Conservation (phyloP, 306 rosid genomes). For the Aeschynomene evenia region DNA sequence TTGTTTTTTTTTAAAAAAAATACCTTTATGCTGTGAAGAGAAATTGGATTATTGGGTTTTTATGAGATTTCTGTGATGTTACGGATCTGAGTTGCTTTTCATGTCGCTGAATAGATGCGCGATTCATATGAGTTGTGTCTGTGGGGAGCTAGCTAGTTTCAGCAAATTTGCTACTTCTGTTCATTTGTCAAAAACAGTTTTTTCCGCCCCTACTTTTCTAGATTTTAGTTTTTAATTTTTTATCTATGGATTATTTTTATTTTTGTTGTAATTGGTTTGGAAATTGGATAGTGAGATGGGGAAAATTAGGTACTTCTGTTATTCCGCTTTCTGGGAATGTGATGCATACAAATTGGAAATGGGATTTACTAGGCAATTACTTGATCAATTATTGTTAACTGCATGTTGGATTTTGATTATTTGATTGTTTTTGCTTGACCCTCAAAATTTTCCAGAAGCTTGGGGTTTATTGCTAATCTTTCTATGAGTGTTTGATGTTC, state of each 20-base stretch:
- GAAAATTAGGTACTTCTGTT: not conserved
- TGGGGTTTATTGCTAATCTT: not conserved
- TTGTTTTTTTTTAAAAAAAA: not conserved
- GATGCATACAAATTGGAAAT: slow-evolving; percentile 5
- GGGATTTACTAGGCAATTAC: not conserved
- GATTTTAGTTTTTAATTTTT: too few relatives aligned
- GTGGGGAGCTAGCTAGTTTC: not conserved
- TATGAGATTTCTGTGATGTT: not conserved
- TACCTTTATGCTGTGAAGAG: not conserved
- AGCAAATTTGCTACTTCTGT: slow-evolving; percentile 21
- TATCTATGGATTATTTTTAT: not conserved
- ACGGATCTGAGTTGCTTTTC: slow-evolving; percentile 57
- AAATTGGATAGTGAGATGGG: slow-evolving; percentile 11
- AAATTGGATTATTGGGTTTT: not conserved
- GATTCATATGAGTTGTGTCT: slow-evolving; percentile 14
- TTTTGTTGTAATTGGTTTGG: not conserved
- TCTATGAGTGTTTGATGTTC: not conserved
- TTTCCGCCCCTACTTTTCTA: not conserved
- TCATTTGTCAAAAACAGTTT: slow-evolving; percentile 13
- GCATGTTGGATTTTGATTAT: not conserved
- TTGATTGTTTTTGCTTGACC: not conserved
- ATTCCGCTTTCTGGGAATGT: slow-evolving; percentile 10
- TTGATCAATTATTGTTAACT: slow-evolving; percentile 6
- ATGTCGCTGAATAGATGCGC: slow-evolving; percentile 29
- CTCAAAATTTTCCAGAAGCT: not conserved